Evolutionary conservation across 2,329 filamentous ascomycete species (phyloP).

Genomic region (Parastagonospora nodorum): DNA sequence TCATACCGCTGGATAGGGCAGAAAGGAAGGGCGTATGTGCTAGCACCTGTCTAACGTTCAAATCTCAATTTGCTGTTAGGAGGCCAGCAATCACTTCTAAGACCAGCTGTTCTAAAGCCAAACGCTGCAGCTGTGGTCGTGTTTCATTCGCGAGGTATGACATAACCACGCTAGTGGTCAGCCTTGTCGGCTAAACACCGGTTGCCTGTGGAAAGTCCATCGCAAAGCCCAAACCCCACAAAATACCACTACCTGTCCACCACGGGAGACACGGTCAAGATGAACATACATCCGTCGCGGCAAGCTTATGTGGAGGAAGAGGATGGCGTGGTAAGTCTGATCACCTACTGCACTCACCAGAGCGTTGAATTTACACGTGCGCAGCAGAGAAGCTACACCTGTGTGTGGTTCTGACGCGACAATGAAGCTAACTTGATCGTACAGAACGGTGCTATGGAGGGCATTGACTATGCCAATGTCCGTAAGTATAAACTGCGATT

Average conservation of each 20-base stretch:
- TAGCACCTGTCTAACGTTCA: not conserved
- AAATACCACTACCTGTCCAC: conserved; percentile 16
- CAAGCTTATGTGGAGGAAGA: conserved; percentile 94
- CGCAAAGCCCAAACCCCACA: conserved; percentile 15
- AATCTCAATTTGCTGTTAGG: not conserved
- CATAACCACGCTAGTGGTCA: conserved; percentile 32
- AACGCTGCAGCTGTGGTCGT: conserved; percentile 13
- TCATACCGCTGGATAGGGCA: conserved; percentile 14
- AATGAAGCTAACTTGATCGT: conserved; percentile 11
- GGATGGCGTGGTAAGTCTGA: conserved; percentile 64
- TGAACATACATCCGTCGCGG: conserved; percentile 80
- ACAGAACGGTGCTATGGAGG: conserved; percentile 59
- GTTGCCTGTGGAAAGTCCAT: conserved; percentile 24
- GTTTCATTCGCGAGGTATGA: conserved; percentile 26
- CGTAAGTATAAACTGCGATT: conserved; percentile 57
- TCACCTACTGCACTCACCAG: not conserved
- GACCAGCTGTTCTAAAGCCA: conserved; percentile 7
- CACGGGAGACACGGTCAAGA: conserved; percentile 26
- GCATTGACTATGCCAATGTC: conserved; percentile 66
- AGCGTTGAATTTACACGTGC: not conserved
- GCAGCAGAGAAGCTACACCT: conserved; percentile 27
- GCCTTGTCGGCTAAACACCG: conserved; percentile 35
- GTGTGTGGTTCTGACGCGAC: not conserved
- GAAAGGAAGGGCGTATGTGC: not conserved
- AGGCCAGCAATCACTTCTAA: conserved; percentile 10